Evolutionary conservation across 108 stramenopile genomes (phyloP), one percentile per base, ranked within the genome.

Genomic region (Epithemia pelagica): DNA sequence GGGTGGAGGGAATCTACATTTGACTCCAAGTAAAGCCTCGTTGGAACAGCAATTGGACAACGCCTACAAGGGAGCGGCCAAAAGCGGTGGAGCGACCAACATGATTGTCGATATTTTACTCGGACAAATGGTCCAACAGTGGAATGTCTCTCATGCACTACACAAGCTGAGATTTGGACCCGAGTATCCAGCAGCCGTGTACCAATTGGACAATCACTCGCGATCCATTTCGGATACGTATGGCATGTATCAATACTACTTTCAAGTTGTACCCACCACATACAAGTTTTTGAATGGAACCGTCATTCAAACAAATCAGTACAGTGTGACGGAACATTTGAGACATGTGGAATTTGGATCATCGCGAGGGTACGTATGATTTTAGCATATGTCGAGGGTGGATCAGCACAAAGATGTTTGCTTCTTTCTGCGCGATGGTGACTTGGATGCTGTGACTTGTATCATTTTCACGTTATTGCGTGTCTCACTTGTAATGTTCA

Each of bases 311-410:
- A 94, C 89, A 27, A 95, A 95, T 67, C 96, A 99, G 78, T 99
- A 93, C 80, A 84, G 86, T 37, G 98, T 97, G 28, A 97, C 98
- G 65, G 98, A 99, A 62, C 98, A 99, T 74, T 73, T 95, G 58
- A 75, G 95, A 26, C 98, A 97, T 77, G 92, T 97, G 2, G 37
- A 46, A 46, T 93, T 95, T 8, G 98, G 98, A 32, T 68, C 78
- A 25, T 77, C 77, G 27, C 79, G 94, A 46, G 98, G 96, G 52
- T 76, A 32, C n/a, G 31, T 62, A n/a, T 29, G 15, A 5, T 46
- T n/a, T n/a, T n/a, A n/a, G n/a, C n/a, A n/a, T n/a, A n/a, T n/a
- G n/a, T n/a, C n/a, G n/a, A n/a, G n/a, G n/a, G n/a, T n/a, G n/a
- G n/a, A n/a, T n/a, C n/a, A n/a, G n/a, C n/a, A n/a, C n/a, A n/a